phyloP scores from a whole-genome alignment of 164 flowering plant species.

The Vitis labrusca region DNA sequence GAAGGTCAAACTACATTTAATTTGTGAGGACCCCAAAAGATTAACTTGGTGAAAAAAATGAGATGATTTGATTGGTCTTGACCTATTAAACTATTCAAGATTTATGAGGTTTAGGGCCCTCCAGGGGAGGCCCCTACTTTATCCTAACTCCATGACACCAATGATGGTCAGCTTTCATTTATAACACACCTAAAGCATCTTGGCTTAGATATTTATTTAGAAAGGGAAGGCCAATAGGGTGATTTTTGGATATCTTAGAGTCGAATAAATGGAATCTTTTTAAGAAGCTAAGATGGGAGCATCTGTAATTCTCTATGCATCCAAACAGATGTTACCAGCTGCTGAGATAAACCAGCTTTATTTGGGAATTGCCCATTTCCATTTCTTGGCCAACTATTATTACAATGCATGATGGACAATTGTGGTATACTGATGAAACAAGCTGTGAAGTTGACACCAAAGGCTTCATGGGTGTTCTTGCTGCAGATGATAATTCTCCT shows the following conservation, averaged over 20 bases:
- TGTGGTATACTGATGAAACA: background rate
- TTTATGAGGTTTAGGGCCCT: background rate
- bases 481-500: background rate
- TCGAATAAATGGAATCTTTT: background rate
- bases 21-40: background rate
- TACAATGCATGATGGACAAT: conserved; percentile 6
- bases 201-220: too few relatives aligned
- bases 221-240: too few relatives aligned
- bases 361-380: too few relatives aligned
- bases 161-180: too few relatives aligned
- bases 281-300: conserved; percentile 6
- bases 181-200: too few relatives aligned
- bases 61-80: too few relatives aligned
- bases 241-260: conserved; percentile 5
- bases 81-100: too few relatives aligned
- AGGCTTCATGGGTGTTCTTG: background rate
- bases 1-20: background rate
- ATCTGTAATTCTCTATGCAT: conserved; percentile 4
- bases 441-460: background rate
- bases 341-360: background rate
- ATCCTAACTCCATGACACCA: too few relatives aligned
- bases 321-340: conserved; percentile 4
- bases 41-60: too few relatives aligned
- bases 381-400: background rate
- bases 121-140: too few relatives aligned